Conservation (phyloP, 495 filamentous ascomycete species). For the Pseudomonodictys pantanalensis region DNA sequence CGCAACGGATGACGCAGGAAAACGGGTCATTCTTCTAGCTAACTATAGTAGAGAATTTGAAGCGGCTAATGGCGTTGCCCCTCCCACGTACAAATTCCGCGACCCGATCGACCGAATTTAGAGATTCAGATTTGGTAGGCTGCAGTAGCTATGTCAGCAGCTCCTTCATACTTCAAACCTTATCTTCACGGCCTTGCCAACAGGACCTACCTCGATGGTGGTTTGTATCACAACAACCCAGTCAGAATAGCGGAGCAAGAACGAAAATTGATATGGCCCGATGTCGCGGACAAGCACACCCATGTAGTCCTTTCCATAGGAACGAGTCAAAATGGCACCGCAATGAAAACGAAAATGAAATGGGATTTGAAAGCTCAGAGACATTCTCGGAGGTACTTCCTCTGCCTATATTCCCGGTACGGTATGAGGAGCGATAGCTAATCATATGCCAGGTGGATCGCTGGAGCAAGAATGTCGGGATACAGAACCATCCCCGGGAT, state of each 20-base stretch:
- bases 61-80: background rate
- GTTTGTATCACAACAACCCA: slow-evolving; percentile 43
- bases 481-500: no score
- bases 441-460: no score
- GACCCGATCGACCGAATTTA: slow-evolving; percentile 40
- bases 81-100: slow-evolving; percentile 43
- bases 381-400: background rate
- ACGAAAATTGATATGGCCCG: slow-evolving; percentile 43
- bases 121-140: slow-evolving; percentile 50
- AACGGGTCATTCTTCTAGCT: slow-evolving; percentile 41
- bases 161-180: slow-evolving; percentile 48
- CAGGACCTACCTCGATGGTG: slow-evolving; percentile 24
- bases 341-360: background rate
- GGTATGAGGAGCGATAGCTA: no score
- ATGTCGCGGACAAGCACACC: slow-evolving; percentile 32
- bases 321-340: slow-evolving; percentile 27
- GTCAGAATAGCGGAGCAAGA: slow-evolving; percentile 41
- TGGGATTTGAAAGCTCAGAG: background rate
- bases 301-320: slow-evolving; percentile 47
- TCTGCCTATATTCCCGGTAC: no score
- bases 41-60: slow-evolving; percentile 47
- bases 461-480: no score
- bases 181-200: slow-evolving; percentile 39
- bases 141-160: slow-evolving; percentile 48
- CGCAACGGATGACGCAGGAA: slow-evolving; percentile 38